Base-by-base conservation (phyloP, 768 basidiomycete species). In the Tephrocybe sp. region DNA sequence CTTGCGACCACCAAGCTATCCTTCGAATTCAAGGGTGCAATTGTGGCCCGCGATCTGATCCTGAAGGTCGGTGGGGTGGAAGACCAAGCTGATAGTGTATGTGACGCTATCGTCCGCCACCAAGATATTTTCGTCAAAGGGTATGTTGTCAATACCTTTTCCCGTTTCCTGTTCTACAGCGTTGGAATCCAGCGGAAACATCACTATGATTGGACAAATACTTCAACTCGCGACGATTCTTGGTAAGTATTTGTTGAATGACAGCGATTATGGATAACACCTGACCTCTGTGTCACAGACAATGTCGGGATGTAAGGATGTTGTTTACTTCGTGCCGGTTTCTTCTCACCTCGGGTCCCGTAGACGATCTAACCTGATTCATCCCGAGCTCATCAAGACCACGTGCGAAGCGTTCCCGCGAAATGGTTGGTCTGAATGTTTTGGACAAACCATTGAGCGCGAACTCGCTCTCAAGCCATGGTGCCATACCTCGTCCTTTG, bases 21-120 rank as follows among this genome's bases (percentile, higher is more conserved):
- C 12, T 80, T 82, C 56, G 80, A 82, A 63, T 79, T 78, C 66
- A 77, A 76, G 59, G 77, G 79, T 39, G 79, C 70, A 16, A 76
- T 80, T 44, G 69, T 79, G 11, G 79, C 76, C 28, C 72, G 77
- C 26, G 74, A 79, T 44, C 64, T 75, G 32, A 75, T 80, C 34
- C 58, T 77, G 19, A 57, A 71, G 24, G 60, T 64, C 4, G 73
- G 72, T 1, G 75, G 75, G 11, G 62, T 64, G 1, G 73, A 74
- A 60, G 76, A 79, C 55, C 75, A 79, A 53, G 78, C 79, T 11
- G 79, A 80, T 55, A 70, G 71, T 40, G 71, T 80, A 9, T 77
- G 74, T 55, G 79, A 80, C 54, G 74, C 76, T 32, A 76, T 79
- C 53, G 65, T 76, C 41, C 60, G 77, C 30, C 78, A 78, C 61